A percentile compares a stretch with the other conserved stretches of the same genome.
Evolutionary conservation across 2,329 filamentous ascomycete genomes (phyloP).

Genomic region (Rhynchosporium graminicola): DNA sequence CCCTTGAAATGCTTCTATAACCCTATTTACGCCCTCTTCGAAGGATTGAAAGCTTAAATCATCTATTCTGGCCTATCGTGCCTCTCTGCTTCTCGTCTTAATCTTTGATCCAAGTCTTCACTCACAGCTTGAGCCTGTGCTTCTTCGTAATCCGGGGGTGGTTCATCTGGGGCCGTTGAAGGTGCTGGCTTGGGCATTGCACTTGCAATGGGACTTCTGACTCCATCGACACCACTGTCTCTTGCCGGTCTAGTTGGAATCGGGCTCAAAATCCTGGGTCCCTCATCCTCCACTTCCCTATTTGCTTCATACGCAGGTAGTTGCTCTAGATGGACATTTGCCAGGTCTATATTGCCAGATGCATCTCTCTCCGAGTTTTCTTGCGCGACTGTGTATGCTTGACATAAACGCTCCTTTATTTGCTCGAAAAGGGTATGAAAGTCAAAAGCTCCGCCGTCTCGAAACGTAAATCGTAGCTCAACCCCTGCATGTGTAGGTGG

Average conservation of each 20-base stretch:
- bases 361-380: slow-evolving; percentile 60
- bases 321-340: slow-evolving; percentile 77
- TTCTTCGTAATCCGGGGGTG: slow-evolving; percentile 90
- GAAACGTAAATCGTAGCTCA: slow-evolving; percentile 85
- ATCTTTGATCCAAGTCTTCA: slow-evolving; percentile 63
- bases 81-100: slow-evolving; percentile 71
- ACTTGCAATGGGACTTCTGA: slow-evolving; percentile 22
- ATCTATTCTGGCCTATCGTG: slow-evolving; percentile 16
- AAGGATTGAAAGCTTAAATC: neutral
- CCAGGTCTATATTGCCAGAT: slow-evolving; percentile 52
- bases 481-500: slow-evolving; percentile 71
- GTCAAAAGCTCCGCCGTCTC: slow-evolving; percentile 92
- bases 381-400: slow-evolving; percentile 74
- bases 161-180: slow-evolving; percentile 61
- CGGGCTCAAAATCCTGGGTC: slow-evolving; percentile 31
- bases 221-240: slow-evolving; percentile 28
- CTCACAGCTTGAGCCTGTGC: slow-evolving; percentile 72
- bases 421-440: slow-evolving; percentile 82
- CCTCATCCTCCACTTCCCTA: slow-evolving; percentile 31
- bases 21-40: neutral
- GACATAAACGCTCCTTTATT: slow-evolving; percentile 79
- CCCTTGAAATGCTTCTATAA: neutral
- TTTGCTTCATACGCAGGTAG: slow-evolving; percentile 80
- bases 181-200: slow-evolving; percentile 19
- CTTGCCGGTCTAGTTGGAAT: slow-evolving; percentile 30